A percentile compares a stretch with the other conserved stretches of the same genome.
Conservation (phyloP, 2,329 filamentous ascomycete genomes). For the Aspergillus awamori region DNA sequence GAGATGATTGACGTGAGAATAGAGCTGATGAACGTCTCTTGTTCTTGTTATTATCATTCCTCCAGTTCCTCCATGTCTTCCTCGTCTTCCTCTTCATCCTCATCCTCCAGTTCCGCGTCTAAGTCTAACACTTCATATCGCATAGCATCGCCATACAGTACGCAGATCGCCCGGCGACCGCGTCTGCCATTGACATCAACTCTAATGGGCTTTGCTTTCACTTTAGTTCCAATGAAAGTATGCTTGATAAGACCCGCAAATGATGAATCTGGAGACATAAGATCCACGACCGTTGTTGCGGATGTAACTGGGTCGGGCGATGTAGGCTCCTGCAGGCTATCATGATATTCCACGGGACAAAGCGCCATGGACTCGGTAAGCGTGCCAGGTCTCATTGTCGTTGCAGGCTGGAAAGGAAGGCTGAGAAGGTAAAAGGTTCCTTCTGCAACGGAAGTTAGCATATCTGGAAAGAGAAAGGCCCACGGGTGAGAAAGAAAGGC, state of each 20-base stretch:
- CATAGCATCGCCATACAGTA: constrained; percentile 57
- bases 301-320: constrained; percentile 17
- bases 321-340: constrained; percentile 14
- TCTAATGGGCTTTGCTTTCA: constrained; percentile 51
- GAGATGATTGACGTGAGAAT: neutral
- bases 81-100: constrained; percentile 31
- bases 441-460: constrained; percentile 19
- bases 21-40: too few species aligned
- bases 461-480: neutral
- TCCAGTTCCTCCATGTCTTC: constrained; percentile 17
- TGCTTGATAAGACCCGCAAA: constrained; percentile 45
- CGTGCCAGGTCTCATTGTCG: constrained; percentile 5
- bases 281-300: constrained; percentile 23
- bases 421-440: constrained; percentile 38
- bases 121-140: constrained; percentile 61
- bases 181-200: constrained; percentile 60
- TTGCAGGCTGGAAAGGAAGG: constrained; percentile 33
- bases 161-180: constrained; percentile 56
- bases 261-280: constrained; percentile 20
- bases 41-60: neutral
- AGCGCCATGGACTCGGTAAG: constrained; percentile 14
- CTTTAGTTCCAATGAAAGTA: constrained; percentile 41
- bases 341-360: constrained; percentile 26
- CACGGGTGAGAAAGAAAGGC: neutral
- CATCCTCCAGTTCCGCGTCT: constrained; percentile 46